A percentile compares a stretch with the other conserved stretches of the same genome.
These are phyloP conservation scores for Tinospora cordifolia DNA, from an alignment of 164 flowering plant species.

Conservation along the genomic window DNA sequence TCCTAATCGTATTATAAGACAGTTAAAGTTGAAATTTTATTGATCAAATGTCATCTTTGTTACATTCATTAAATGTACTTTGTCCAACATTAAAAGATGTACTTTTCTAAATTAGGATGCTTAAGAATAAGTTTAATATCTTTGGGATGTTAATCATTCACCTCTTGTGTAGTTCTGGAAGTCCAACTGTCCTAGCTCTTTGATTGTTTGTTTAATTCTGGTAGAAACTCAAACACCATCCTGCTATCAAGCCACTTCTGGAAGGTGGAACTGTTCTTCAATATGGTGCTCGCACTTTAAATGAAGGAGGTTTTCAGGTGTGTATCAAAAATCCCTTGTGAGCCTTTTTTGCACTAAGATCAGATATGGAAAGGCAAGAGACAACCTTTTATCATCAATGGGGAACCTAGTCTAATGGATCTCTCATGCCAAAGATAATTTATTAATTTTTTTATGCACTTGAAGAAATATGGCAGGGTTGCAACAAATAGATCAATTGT, in stretches of 20 bases:
- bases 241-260: conserved; percentile 65
- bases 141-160: neutral
- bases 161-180: neutral
- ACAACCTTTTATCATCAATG: neutral
- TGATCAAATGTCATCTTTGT: neutral
- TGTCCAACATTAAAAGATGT: neutral
- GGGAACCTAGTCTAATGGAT: neutral
- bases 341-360: neutral
- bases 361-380: neutral
- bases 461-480: neutral
- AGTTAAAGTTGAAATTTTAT: neutral
- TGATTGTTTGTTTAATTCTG: conserved; percentile 8
- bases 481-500: neutral
- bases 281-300: conserved; percentile 94
- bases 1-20: neutral
- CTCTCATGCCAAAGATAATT: neutral
- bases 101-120: neutral
- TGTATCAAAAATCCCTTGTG: conserved; percentile 9
- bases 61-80: neutral
- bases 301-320: conserved; percentile 99
- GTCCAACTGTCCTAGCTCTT: neutral
- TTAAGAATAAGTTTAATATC: neutral
- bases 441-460: neutral
- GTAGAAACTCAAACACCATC: conserved; percentile 89
- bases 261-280: conserved; percentile 90